Evolutionary conservation across 176 grass and related monocot genomes (phyloP).

Genomic region (Tuctoria greenei): DNA sequence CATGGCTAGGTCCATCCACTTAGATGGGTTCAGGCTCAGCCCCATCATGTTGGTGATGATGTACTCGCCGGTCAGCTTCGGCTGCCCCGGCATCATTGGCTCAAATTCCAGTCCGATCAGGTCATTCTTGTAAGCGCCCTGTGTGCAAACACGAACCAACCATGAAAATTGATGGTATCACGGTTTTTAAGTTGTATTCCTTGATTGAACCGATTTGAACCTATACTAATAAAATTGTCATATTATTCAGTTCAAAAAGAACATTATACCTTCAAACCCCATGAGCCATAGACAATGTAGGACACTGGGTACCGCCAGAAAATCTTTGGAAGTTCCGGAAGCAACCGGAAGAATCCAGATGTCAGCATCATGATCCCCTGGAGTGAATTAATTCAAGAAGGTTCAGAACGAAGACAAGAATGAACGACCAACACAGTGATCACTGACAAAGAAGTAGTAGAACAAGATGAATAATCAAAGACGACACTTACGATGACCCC

Average conservation of each 20-base stretch:
- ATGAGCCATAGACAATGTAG: conserved; percentile 81
- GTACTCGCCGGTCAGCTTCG: conserved; percentile 71
- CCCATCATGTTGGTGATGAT: conserved; percentile 70
- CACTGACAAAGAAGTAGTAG: background rate
- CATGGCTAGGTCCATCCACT: conserved; percentile 81
- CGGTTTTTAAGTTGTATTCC: background rate
- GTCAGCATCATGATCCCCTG: conserved; percentile 99
- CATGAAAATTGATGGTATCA: background rate
- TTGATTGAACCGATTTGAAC: background rate
- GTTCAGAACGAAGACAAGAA: background rate
- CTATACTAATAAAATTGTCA: background rate
- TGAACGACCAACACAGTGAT: background rate
- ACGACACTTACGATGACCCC: conserved; percentile 76
- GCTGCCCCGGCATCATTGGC: conserved; percentile 70
- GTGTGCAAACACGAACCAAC: background rate
- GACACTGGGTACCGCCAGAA: conserved; percentile 92
- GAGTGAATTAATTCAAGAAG: background rate
- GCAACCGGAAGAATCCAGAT: conserved; percentile 84
- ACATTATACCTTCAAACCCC: conserved; percentile 74
- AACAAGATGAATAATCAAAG: background rate
- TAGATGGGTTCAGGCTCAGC: conserved; percentile 63
- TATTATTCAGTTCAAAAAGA: background rate
- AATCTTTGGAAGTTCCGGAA: conserved; percentile 85
- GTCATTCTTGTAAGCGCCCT: conserved; percentile 94
- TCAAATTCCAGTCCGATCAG: conserved; percentile 89